Evolutionary conservation across 768 basidiomycete genomes (phyloP), one percentile per base, ranked within the genome.

Genomic region (Boletus subparvulus): DNA sequence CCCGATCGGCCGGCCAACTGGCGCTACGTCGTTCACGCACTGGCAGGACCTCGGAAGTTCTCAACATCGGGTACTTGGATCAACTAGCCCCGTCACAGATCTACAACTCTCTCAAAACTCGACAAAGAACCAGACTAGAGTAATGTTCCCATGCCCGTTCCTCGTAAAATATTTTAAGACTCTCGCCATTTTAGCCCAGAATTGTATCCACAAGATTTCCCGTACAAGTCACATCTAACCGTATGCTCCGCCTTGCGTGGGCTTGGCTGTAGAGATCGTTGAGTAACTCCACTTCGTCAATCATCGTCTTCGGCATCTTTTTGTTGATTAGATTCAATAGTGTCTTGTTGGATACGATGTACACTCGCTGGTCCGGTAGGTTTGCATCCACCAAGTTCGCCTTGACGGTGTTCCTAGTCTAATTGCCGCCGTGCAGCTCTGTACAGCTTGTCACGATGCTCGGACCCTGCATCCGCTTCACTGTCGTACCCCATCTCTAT

Each of bases 351-450:
- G 60, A 59, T 8, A 67, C 67, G 12, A 67, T 56, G 37, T 67
- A 67, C 3, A 60, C 67, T 41, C 56, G 67, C 37, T 63, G 54
- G 9, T 65, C 50, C 4, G 64, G 64, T 21, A 68, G 44, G 41
- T 52, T 47, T 4, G 66, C 61, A 4, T 56, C 56, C 19, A 47
- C 32, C 44, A 68, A 53, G 52, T 59, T 61, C 26, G 24, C 33
- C 46, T 55, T 47, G 7, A 68, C 55, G 43, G 42, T 63, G 21
- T 54, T 40, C 11, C 60, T 47, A 6, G 66, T 67, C 40, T 63
- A 65, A 68, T 30, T 68, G 45, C 43, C 49, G 52, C 8, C 61
- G 60, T 13, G 66, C 66, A n/a, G 56, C 19, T 14, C 16, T 45
- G 46, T 58, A 64, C 41, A 58, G 32, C 17, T 48, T 24, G 16